Conservation (phyloP, 2,329 filamentous ascomycete genomes). For the Colletotrichum gloeosporioides region DNA sequence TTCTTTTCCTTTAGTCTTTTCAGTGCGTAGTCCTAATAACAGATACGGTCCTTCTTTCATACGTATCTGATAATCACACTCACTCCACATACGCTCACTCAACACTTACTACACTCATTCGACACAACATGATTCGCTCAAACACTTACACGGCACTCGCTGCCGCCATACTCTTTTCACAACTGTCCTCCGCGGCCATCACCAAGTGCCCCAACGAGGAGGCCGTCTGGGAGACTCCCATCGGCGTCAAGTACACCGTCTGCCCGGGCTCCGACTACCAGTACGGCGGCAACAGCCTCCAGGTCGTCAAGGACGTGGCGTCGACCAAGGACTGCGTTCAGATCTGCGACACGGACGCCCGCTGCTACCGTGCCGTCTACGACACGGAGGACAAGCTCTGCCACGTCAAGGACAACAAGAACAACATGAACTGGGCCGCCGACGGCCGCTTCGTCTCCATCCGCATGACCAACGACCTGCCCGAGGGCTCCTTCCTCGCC, state of each 20-base stretch:
- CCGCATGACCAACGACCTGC: conserved; percentile 11
- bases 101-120: neutral
- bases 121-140: conserved; percentile 5
- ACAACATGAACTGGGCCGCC: conserved; percentile 15
- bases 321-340: conserved; percentile 11
- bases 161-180: conserved; percentile 11
- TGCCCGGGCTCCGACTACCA: conserved; percentile 21
- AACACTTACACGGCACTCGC: conserved; percentile 3
- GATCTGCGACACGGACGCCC: conserved; percentile 14
- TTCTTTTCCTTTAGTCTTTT: neutral
- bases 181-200: conserved; percentile 12
- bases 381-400: conserved; percentile 13
- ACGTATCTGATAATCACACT: neutral
- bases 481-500: conserved; percentile 13
- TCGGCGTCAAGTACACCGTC: conserved; percentile 18
- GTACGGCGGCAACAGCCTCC: conserved; percentile 8
- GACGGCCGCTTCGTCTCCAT: conserved; percentile 19
- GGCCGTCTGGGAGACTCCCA: conserved; percentile 3
- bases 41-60: conserved; percentile 1
- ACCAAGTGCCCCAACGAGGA: conserved; percentile 17
- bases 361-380: conserved; percentile 19
- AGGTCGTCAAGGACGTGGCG: neutral
- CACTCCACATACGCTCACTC: neutral
- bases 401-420: conserved; percentile 18
- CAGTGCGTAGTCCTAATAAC: neutral